Evolutionary conservation across 2,329 filamentous ascomycete species (phyloP), one percentile per base, ranked within the genome.

Genomic region (Catunica adiposa): DNA sequence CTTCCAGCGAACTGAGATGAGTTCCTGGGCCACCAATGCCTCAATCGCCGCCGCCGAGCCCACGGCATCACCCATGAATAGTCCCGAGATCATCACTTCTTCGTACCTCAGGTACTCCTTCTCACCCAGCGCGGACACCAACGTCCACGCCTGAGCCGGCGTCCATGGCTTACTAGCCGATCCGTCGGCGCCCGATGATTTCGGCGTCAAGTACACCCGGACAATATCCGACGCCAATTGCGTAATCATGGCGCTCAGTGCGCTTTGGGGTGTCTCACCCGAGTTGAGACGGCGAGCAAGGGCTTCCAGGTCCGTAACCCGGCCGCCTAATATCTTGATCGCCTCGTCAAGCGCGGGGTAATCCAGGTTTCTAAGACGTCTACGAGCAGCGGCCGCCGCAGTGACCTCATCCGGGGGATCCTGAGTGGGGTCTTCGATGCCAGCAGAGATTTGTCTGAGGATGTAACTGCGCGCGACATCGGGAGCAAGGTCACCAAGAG

Each of bases 291-390:
- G 79, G 37, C 90, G 81, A n/a, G 89, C 85, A 46, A 98, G 79
- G 64, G 92, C 94, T 65, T 97, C 90, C 20, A 98, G 81, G 64
- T 98, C 92, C 0, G 89, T 95, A n/a, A 98, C 76, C 2, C 92
- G 86, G 1, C 92, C 92, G 22, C 92, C 92, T 1, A 98, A 76
- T 0, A 82, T 77, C 26, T 82, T 77, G 61, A 97, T 94, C 62
- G 86, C 89, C 26, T 76, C 76, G 63, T 96, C 89, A 1, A 98
- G 76, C 60, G 89, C 86, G 1, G 68, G 66, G 5, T 92, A 71
- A 60, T 89, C 66, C 2, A 66, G 65, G 1, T 65, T 62, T 15
- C 58, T 55, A 51, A 58, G 8, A n/a, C 54, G 50, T 29, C 54
- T 44, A 22, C 25, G 40, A 3, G 42, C 31, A 54, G 60, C 76